Evolutionary conservation across 495 filamentous ascomycete genomes (phyloP).

Genomic region (Penicillium pulvis): DNA sequence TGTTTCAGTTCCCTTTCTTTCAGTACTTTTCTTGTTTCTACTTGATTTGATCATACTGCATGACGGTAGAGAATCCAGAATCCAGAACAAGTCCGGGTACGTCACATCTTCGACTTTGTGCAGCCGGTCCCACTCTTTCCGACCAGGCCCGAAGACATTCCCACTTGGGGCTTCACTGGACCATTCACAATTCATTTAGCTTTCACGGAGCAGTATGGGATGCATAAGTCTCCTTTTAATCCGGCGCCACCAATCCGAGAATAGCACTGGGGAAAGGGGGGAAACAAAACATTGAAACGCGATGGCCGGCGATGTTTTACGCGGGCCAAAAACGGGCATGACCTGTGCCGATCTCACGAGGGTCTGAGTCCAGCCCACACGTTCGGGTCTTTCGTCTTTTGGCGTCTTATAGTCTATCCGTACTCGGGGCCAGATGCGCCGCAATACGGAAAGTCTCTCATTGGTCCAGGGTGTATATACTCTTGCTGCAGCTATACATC

Average conservation of each 20-base stretch:
- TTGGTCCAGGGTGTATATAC: neutral
- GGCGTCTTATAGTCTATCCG: neutral
- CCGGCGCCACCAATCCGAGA: neutral
- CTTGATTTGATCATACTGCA: constrained; percentile 1
- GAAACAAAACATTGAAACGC: constrained; percentile 1
- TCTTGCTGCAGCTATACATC: neutral
- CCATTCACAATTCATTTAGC: constrained; percentile 15
- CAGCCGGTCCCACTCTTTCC: constrained; percentile 20
- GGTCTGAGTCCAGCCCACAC: constrained; percentile 6
- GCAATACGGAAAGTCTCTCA: neutral
- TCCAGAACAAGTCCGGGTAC: constrained; percentile 10
- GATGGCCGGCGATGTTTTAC: neutral
- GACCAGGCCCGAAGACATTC: constrained; percentile 28
- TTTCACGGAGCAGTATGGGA: neutral
- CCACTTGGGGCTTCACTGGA: constrained; percentile 12
- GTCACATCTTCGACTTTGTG: constrained; percentile 16
- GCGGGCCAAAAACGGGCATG: neutral
- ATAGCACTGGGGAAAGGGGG: neutral
- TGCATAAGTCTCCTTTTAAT: constrained; percentile 11
- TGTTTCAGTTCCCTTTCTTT: neutral
- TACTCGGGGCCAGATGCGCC: neutral
- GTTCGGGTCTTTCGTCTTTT: neutral
- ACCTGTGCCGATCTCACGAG: constrained; percentile 2
- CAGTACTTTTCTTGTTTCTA: neutral
- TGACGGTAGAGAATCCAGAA: neutral